Base-by-base conservation (phyloP, 1,284 basidiomycete species). In the Caloboletus inedulis region DNA sequence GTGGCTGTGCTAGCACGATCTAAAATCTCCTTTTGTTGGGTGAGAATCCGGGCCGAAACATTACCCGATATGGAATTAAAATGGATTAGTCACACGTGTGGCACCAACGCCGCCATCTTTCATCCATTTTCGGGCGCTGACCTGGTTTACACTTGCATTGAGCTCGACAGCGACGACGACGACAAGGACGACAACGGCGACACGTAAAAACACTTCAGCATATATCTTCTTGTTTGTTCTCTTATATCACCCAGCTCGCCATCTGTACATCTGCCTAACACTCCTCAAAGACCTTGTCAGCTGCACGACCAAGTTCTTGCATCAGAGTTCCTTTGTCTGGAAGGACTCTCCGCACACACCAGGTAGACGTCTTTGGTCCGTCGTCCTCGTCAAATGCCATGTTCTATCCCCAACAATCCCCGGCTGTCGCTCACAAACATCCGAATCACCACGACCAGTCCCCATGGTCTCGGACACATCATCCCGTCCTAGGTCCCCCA, bases 361-460 rank as follows among this genome's bases (percentile, higher is more conserved):
- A 43, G 46, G 35, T 41, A 36, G 49, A 46, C n/a, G 49, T 52
- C 54, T 27, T 49, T 47, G 30, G 51, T 39, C 45, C 42, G 35
- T 47, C 49, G n/a, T 37, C n/a, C 35, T 12, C 19, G 60, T 54
- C 72, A 68, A 70, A 77, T 78, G 77, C 75, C 58, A 89, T 89
- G 86, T 89, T 87, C 74, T 89, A 85, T 71, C 77, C 87, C 63
- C 85, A 87, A 67, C 87, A 87, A 69, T 89, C 87, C 57, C 86
- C 87, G 64, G 85, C 82, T 69, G 82, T 89, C 64, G 74, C 78
- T 58, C 86, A 85, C 76, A 88, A 89, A 68, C 77, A 87, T 59
- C 74, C 85, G 59, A 77, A 73, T 55, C 84, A 84, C 65, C 77
- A 86, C 66, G 85, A 89, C 72, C 84, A 85, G 72, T 77, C 79